These are phyloP conservation scores for Xylariaceae sp. DNA, from an alignment of 2,329 filamentous ascomycete genomes.

Conservation along the genomic window DNA sequence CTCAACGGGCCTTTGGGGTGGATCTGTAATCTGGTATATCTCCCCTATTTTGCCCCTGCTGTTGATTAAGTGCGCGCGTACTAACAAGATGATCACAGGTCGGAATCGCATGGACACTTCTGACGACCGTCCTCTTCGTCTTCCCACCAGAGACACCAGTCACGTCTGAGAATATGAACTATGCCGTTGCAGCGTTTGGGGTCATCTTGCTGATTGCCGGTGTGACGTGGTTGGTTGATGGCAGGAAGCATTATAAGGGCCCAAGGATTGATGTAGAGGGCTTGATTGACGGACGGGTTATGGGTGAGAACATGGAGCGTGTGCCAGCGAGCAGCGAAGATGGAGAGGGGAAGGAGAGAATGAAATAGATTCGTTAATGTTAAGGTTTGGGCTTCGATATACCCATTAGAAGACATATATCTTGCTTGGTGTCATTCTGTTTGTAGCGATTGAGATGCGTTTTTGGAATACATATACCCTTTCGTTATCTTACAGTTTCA, in stretches of 20 bases:
- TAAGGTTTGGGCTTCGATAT: no score
- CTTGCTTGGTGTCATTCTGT: no score
- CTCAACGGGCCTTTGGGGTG: conserved; percentile 54
- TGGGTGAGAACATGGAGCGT: conserved; percentile 3
- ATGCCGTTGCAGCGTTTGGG: conserved; percentile 46
- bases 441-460: no score
- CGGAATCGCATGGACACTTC: conserved; percentile 60
- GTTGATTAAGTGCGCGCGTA: conserved; percentile 20
- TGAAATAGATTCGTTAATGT: background rate
- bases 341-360: background rate
- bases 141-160: conserved; percentile 67
- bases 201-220: conserved; percentile 43
- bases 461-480: no score
- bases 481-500: no score
- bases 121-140: conserved; percentile 73
- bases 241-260: conserved; percentile 44
- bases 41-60: conserved; percentile 11
- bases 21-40: conserved; percentile 51
- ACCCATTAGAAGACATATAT: no score
- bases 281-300: conserved; percentile 18
- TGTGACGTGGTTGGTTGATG: conserved; percentile 45
- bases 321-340: conserved; percentile 16
- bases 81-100: conserved; percentile 43
- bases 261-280: conserved; percentile 29
- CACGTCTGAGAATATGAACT: conserved; percentile 65